phyloP scores from a whole-genome alignment of 2,329 filamentous ascomycete species.

The Bipolaris cookei region DNA sequence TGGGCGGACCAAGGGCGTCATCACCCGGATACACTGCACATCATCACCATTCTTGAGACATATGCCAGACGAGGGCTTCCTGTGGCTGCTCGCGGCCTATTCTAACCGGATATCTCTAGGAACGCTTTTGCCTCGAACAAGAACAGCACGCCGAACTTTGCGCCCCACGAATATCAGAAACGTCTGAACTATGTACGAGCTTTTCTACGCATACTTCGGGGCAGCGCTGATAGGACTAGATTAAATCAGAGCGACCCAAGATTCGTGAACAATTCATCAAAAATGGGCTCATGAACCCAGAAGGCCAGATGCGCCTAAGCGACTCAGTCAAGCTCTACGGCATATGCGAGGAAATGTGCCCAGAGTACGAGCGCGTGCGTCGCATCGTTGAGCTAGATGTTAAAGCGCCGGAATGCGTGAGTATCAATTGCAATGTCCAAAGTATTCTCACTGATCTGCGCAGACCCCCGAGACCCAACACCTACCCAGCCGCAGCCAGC shows the following conservation, averaged over 20 bases:
- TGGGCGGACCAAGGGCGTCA: slow-evolving; percentile 15
- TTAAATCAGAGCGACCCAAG: slow-evolving; percentile 47
- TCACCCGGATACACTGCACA: slow-evolving; percentile 14
- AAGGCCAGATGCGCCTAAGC: slow-evolving; percentile 63
- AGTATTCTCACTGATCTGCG: neutral
- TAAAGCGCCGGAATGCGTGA: slow-evolving; percentile 62
- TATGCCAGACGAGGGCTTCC: slow-evolving; percentile 12
- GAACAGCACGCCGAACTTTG: slow-evolving; percentile 32
- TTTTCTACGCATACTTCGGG: neutral
- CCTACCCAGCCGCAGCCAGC: slow-evolving; percentile 32
- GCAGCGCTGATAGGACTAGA: slow-evolving; percentile 37
- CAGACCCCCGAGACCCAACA: slow-evolving; percentile 44
- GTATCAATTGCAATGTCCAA: neutral
- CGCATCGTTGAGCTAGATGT: slow-evolving; percentile 68
- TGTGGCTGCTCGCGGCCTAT: slow-evolving; percentile 29
- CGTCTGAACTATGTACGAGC: slow-evolving; percentile 36
- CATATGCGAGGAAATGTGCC: slow-evolving; percentile 69
- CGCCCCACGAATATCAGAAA: slow-evolving; percentile 31
- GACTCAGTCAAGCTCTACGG: slow-evolving; percentile 68
- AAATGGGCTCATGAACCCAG: slow-evolving; percentile 55
- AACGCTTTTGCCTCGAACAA: slow-evolving; percentile 9
- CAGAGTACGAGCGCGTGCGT: slow-evolving; percentile 67
- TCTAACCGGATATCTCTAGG: slow-evolving; percentile 27
- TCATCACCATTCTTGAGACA: slow-evolving; percentile 3
- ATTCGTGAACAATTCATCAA: slow-evolving; percentile 50